Evolutionary conservation across 2,329 filamentous ascomycete species (phyloP), one percentile per base, ranked within the genome.

Genomic region (Aspergillus sp.): DNA sequence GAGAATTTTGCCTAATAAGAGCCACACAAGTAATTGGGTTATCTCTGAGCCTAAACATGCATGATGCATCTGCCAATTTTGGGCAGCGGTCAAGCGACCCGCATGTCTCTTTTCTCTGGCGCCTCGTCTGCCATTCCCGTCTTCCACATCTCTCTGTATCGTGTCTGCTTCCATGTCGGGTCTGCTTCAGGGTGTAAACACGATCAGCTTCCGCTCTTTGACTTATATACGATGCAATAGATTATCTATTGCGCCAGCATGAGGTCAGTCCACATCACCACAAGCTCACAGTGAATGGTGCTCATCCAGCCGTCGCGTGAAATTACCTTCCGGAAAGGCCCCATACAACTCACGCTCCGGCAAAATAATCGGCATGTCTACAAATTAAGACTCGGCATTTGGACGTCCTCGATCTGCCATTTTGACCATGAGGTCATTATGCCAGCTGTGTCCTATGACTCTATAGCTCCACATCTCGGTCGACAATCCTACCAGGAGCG

Each of bases 331-430:
- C 45, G 10, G 15, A 23, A 48, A 17, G 45, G 13, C 47, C 47
- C 47, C 25, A 50, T 50, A 17, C 47, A 12, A 50, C 23, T 30
- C 25, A 28, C 15, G 1, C 47, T 17, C 53, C 58, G 58, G 58
- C 53, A 60, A 57, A 55, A 36, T 51, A 51, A 36, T 57, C 58
- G 59, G 51, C 21, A 38, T 30, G 48, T 57, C 17, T 41, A 28
- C 48, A 45, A 52, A 45, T 23, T 21, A 53, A 17, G 32, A 21
- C 36, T 21, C 28, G 19, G 53, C 41, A 45, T 10, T 45, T 21
- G 13, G 23, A 21, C 23, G 21, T 19, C 15, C 19, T 30, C 25
- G 15, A 17, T 19, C n/a, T 50, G 47, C 21, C 39, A 45, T 28
- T 8, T 12, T 12, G 2, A 8, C 25, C 41, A 47, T 30, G 25